phyloP scores from a whole-genome alignment of 2,329 filamentous ascomycete species.

The Colletotrichum noveboracense region DNA sequence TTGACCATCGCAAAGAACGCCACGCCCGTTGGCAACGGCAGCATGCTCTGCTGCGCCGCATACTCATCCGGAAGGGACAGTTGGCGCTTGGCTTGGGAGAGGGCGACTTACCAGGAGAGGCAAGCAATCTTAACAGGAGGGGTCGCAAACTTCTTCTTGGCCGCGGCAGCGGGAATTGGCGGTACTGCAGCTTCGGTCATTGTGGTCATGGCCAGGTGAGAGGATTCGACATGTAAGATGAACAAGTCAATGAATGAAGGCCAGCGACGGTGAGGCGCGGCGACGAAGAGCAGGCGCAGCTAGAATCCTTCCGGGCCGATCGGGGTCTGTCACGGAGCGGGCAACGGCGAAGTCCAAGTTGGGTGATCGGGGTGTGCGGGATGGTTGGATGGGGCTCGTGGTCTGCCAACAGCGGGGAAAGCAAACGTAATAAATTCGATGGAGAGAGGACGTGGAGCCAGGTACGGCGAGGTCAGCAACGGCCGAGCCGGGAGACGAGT shows the following conservation, averaged over 20 bases:
- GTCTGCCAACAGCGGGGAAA: background rate
- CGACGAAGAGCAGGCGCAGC: background rate
- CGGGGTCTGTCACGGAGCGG: slow-evolving; percentile 10
- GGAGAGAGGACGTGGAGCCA: background rate
- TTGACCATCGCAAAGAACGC: background rate
- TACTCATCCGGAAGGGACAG: background rate
- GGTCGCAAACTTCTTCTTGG: slow-evolving; percentile 46
- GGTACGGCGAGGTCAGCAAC: background rate
- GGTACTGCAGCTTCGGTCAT: slow-evolving; percentile 22
- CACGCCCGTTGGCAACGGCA: background rate
- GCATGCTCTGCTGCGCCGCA: background rate
- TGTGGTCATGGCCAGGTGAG: slow-evolving; percentile 13
- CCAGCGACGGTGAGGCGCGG: background rate
- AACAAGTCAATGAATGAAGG: background rate
- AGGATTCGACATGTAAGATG: background rate
- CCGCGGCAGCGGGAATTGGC: slow-evolving; percentile 13
- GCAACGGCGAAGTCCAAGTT: background rate
- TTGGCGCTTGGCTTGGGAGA: background rate
- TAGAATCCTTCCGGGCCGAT: slow-evolving; percentile 7
- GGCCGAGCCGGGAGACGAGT: background rate
- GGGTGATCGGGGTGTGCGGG: background rate
- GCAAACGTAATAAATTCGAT: slow-evolving; percentile 6
- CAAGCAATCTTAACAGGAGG: slow-evolving; percentile 57
- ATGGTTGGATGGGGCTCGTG: background rate
- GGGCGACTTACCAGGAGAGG: slow-evolving; percentile 49